Evolutionary conservation across 2,329 filamentous ascomycete genomes (phyloP), one percentile per base, ranked within the genome.

Genomic region (Fusarium sublunatum): DNA sequence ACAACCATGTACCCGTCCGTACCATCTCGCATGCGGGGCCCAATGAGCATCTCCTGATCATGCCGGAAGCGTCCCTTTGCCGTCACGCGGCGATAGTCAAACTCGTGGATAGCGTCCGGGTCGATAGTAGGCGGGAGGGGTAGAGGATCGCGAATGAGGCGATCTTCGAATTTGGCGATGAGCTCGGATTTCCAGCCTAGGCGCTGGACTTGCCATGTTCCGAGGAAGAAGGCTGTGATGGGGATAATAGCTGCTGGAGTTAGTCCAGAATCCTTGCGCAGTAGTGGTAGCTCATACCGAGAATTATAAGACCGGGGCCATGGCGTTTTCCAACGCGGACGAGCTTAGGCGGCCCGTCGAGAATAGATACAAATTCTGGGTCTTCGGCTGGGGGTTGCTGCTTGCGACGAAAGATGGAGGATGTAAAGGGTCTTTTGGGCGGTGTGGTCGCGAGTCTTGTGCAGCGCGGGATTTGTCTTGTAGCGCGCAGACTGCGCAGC

Each of bases 1-100:
- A 99, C 81, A 34, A 99, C 94, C 71, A 96, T 86, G 78, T 88
- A 99, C 3, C 95, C 95, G 73, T 97, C 90, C 72, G 94, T 86
- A 11, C 94, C 94, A 62, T 99, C 94, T 61, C 88, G 85, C 81
- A 97, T 87, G 43, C 95, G 87, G 54, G 95, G 95, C 1, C 95
- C 95, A 58, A 99, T 88, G 48, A 99, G 83, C 93, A 99, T 99
- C 81, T 99, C 95, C 75, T 91, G 87, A 74, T 97, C 93, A 77
- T 99, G 95, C 35, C 91, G 82, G 68, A 92, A 88, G 53, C 77
- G 81, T 9, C 95, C 95, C 0, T 81, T 86, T 10, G 92, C 90
- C 62, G 86, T 85, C 45, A 99, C 91, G 53, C 92, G 86, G 59
- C 95, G 86, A 79, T 94, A 97, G 76, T 99, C 94, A 75, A 99